Base-by-base conservation (phyloP, 2,329 filamentous ascomycete genomes). In the Colletotrichum coccodes region DNA sequence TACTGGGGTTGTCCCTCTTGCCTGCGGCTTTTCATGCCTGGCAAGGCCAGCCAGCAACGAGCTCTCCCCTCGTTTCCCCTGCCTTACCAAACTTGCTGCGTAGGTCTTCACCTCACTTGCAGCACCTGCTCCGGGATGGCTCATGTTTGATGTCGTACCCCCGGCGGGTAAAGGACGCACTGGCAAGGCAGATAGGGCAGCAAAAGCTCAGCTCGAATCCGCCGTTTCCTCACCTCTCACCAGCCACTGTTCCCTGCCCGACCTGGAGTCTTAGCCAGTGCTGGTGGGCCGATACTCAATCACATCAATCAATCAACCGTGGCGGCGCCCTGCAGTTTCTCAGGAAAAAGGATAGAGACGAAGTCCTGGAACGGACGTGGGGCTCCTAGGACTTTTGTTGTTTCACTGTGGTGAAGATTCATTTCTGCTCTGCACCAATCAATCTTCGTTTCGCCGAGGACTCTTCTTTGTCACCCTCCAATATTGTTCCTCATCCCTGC, bases 351-450 rank as follows among this genome's bases (percentile, higher is more conserved):
- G 6, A 14, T 42, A 57, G 47, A 63, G 34, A 23, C 34, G 56
- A 65, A 65, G 61, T 65, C 61, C 61, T 65, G 47, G 42, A 47
- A 34, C 52, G 21, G 60, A 44, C 54, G 61, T 68, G 65, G 65
- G 65, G 65, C 65, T 65, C 61, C 54, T 65, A 68, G 61, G 61
- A 68, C 66, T 60, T 68, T 68, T 65, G 21, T 9, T 56, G 66
- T 68, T 68, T 65, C 66, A 68, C 66, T 49, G 34, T 21, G 54
- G 47, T 66, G 54, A 68, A 68, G 66, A 65, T 53, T 65, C 61
- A 60, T 50, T 28, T 50, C 44, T 47, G 44, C 23, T 65, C 47
- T 44, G 52, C 65, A 54, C 65, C 65, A 68, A 68, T 54, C 60
- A 68, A 40, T 49, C 14, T 16, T 6, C 56, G 11, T 23, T 46